Evolutionary conservation across 495 filamentous ascomycete species (phyloP).

Genomic region (Sordaria brevicollis): DNA sequence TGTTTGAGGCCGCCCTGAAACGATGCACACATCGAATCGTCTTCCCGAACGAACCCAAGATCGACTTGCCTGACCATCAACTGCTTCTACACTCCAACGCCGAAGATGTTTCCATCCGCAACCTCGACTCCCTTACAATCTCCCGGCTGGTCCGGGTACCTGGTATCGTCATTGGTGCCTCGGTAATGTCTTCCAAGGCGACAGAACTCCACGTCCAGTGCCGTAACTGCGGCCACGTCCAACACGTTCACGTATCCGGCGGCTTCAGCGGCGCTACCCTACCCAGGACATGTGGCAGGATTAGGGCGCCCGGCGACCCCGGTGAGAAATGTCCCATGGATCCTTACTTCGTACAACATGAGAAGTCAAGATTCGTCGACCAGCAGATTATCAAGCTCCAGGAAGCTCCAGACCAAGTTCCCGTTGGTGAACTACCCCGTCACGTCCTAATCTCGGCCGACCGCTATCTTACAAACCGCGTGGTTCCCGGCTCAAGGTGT

Average conservation of each 20-base stretch:
- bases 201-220: conserved; percentile 82
- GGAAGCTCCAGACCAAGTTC: conserved; percentile 95
- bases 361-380: conserved; percentile 91
- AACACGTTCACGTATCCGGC: conserved; percentile 61
- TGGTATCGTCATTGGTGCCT: conserved; percentile 95
- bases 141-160: conserved; percentile 92
- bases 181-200: conserved; percentile 91
- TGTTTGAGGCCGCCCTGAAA: conserved; percentile 84
- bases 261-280: conserved; percentile 82
- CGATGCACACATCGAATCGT: conserved; percentile 89
- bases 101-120: conserved; percentile 84
- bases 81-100: conserved; percentile 89
- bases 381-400: conserved; percentile 98
- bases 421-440: conserved; percentile 89
- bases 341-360: conserved; percentile 90
- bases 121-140: conserved; percentile 85
- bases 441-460: conserved; percentile 94
- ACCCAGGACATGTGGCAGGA: conserved; percentile 63
- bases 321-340: conserved; percentile 75
- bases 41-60: conserved; percentile 57
- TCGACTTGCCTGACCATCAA: conserved; percentile 79
- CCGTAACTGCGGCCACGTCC: conserved; percentile 68
- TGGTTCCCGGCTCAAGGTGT: conserved; percentile 90
- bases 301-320: conserved; percentile 45
- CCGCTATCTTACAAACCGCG: conserved; percentile 89